Conservation (phyloP, 1,284 basidiomycete species). For the Tetrapyrgos nigripes region DNA sequence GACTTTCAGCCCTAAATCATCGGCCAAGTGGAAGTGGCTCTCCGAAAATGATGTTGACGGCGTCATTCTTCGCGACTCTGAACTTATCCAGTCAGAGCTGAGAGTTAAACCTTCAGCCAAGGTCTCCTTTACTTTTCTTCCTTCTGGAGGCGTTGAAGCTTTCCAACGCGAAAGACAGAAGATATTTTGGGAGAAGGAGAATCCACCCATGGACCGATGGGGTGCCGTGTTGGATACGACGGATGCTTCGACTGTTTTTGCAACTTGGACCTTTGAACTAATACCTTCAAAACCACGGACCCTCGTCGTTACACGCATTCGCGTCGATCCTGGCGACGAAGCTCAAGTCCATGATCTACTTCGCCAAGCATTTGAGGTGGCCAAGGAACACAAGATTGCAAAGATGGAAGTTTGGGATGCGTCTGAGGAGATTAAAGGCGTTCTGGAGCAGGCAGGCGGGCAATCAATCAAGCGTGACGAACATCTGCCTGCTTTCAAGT, state of each 20-base stretch:
- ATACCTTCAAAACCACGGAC: constrained; percentile 36
- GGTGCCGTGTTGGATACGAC: constrained; percentile 37
- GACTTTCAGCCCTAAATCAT: not conserved
- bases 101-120: constrained; percentile 9
- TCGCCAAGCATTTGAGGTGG: constrained; percentile 41
- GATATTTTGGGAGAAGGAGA: constrained; percentile 29
- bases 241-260: constrained; percentile 39
- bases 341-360: constrained; percentile 39
- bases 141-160: constrained; percentile 50
- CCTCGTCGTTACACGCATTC: constrained; percentile 58
- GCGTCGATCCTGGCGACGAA: constrained; percentile 42
- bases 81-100: constrained; percentile 36
- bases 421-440: not conserved
- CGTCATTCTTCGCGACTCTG: constrained; percentile 41
- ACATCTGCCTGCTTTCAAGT: constrained; percentile 61
- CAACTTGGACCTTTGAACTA: constrained; percentile 61
- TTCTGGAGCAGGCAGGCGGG: constrained; percentile 46
- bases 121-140: constrained; percentile 49
- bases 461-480: constrained; percentile 46
- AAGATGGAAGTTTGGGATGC: constrained; percentile 63
- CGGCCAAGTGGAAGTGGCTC: constrained; percentile 38
- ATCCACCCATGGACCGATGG: constrained; percentile 37
- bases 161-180: constrained; percentile 44
- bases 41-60: constrained; percentile 33
- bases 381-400: constrained; percentile 44